Evolutionary conservation across 2,329 filamentous ascomycete species (phyloP).

Genomic region (Acrocalymma vagum): DNA sequence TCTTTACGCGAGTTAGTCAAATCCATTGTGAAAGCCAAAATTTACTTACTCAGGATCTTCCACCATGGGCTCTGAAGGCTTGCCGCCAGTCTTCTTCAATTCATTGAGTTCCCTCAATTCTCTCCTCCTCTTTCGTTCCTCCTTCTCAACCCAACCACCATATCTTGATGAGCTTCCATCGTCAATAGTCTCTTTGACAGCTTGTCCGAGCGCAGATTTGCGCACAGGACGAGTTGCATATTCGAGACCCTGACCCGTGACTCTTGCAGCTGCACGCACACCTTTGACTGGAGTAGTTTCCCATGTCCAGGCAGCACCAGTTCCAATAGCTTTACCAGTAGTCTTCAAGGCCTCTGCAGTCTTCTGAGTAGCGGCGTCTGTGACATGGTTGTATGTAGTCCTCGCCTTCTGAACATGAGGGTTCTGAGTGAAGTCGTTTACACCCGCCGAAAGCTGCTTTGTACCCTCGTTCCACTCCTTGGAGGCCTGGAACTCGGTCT

Average conservation of each 20-base stretch:
- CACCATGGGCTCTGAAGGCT: constrained; percentile 66
- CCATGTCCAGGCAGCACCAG: constrained; percentile 96
- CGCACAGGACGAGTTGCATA: constrained; percentile 94
- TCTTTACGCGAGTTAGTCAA: constrained; percentile 58
- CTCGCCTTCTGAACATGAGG: constrained; percentile 87
- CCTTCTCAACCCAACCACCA: constrained; percentile 95
- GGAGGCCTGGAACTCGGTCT: constrained; percentile 91
- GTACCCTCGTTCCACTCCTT: constrained; percentile 99
- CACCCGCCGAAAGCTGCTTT: constrained; percentile 88
- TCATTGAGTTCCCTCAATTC: constrained; percentile 75
- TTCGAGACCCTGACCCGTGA: constrained; percentile 86
- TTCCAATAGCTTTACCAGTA: constrained; percentile 86
- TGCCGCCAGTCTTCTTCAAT: constrained; percentile 58
- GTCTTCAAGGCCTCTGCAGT: constrained; percentile 83
- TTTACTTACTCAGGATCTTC: constrained; percentile 86
- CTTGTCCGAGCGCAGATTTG: constrained; percentile 93
- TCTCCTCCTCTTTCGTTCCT: constrained; percentile 83
- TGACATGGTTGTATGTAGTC: constrained; percentile 86
- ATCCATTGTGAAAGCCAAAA: background rate
- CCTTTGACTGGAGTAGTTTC: constrained; percentile 94
- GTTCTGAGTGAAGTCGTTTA: constrained; percentile 91
- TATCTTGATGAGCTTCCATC: constrained; percentile 96
- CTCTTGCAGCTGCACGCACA: constrained; percentile 83
- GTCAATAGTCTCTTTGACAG: constrained; percentile 93
- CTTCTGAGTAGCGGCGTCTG: constrained; percentile 80